phyloP scores from a whole-genome alignment of 2,329 filamentous ascomycete species.

The Colletotrichum eleusines region DNA sequence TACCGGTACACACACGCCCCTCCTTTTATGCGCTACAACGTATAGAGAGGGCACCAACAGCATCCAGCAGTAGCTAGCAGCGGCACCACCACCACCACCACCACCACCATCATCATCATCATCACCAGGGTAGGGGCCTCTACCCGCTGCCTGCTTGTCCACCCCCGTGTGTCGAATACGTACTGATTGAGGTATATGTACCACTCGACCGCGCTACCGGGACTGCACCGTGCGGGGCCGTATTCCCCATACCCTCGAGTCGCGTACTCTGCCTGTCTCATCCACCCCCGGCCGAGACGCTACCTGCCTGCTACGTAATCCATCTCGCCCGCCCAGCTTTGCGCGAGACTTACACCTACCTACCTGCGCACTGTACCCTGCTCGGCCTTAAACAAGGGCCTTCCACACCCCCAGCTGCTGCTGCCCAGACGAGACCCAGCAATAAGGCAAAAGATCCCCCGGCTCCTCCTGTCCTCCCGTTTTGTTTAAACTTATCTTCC shows the following conservation, averaged over 20 bases:
- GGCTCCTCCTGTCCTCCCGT: slow-evolving; percentile 36
- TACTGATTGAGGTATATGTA: slow-evolving; percentile 14
- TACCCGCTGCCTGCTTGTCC: slow-evolving; percentile 15
- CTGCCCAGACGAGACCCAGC: slow-evolving; percentile 37
- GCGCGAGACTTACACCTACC: slow-evolving; percentile 37
- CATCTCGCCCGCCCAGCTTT: slow-evolving; percentile 40
- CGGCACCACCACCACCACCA: neutral
- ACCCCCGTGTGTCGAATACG: slow-evolving; percentile 19
- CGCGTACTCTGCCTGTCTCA: slow-evolving; percentile 41
- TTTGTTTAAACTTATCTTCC: slow-evolving; percentile 42
- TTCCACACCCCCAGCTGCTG: slow-evolving; percentile 31
- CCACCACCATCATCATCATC: slow-evolving; percentile 4
- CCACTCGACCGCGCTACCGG: slow-evolving; percentile 34
- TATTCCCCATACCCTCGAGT: slow-evolving; percentile 38
- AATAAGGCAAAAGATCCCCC: slow-evolving; percentile 40
- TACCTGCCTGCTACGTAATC: slow-evolving; percentile 42
- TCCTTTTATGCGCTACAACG: neutral
- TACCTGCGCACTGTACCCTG: slow-evolving; percentile 36
- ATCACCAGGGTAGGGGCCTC: slow-evolving; percentile 4
- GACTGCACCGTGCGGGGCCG: slow-evolving; percentile 38
- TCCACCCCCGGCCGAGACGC: slow-evolving; percentile 42
- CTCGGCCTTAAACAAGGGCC: slow-evolving; percentile 40
- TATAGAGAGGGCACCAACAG: slow-evolving; percentile 3
- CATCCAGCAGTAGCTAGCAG: neutral
- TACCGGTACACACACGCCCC: slow-evolving; percentile 17